Evolutionary conservation across 2,329 filamentous ascomycete genomes (phyloP).

Genomic region (Pseudogymnoascus verrucosus): DNA sequence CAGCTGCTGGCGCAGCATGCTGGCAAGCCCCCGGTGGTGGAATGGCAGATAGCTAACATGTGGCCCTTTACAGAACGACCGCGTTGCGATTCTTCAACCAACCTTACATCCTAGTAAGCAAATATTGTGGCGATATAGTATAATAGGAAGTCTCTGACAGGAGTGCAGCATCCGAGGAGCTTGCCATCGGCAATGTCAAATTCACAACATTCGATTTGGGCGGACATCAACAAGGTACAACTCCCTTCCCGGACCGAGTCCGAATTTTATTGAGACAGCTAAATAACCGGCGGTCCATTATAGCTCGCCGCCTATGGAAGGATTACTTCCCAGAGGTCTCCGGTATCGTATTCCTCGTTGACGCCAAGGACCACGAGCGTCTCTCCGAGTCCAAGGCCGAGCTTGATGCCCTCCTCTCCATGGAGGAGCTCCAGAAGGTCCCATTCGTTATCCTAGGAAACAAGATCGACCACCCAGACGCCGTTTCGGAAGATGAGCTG

Average conservation of each 20-base stretch:
- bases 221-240: slow-evolving; percentile 80
- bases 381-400: slow-evolving; percentile 93
- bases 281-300: background rate
- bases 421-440: slow-evolving; percentile 95
- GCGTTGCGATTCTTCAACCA: slow-evolving; percentile 82
- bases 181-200: slow-evolving; percentile 85
- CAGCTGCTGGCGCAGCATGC: background rate
- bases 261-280: background rate
- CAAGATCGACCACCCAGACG: slow-evolving; percentile 98
- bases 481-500: slow-evolving; percentile 91
- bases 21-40: background rate
- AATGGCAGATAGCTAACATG: slow-evolving; percentile 16
- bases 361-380: slow-evolving; percentile 94
- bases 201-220: slow-evolving; percentile 94
- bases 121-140: background rate
- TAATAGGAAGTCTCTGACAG: slow-evolving; percentile 18
- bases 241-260: background rate
- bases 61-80: slow-evolving; percentile 60
- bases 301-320: slow-evolving; percentile 88
- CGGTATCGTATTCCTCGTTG: slow-evolving; percentile 95
- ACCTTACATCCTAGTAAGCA: slow-evolving; percentile 77
- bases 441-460: slow-evolving; percentile 95
- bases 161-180: slow-evolving; percentile 70
- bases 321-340: slow-evolving; percentile 96
- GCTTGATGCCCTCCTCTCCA: slow-evolving; percentile 86